Evolutionary conservation across 2,329 filamentous ascomycete species (phyloP), one percentile per base, ranked within the genome.

Genomic region (Pseudogymnoascus sp.): DNA sequence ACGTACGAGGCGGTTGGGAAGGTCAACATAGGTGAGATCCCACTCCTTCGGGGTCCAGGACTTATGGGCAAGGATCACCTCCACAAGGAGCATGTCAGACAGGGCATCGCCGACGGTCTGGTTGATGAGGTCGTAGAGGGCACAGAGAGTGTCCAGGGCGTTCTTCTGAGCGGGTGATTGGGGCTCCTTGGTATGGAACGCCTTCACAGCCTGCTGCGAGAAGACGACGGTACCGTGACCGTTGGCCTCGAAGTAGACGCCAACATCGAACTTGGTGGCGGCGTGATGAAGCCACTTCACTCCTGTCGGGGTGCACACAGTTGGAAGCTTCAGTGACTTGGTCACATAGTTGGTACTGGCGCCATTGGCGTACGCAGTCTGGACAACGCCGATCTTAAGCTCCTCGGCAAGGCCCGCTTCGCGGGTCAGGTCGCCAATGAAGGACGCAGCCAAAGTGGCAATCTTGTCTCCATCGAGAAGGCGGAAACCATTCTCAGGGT

Each of bases 221-320:
- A 99, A 99, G 62, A 98, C 88, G 37, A 98, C 89, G 8, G 95
- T 99, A 68, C 95, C 95, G 76, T 99, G 95, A 31, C 95, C 95
- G 74, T 99, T 99, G 68, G 95, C 95, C 79, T 99, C 95, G 72
- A 99, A 99, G 80, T 99, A 99, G 61, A 98, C 91, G 63, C 95
- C 95, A 62, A 98, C 88, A 71, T 99, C 95, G 70, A 96, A 96
- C 68, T 93, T 90, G 71, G 90, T 87, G 40, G 95, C 95, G n/a
- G 91, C 95, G 73, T 98, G 95, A 78, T 99, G 95, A 66, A 99
- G 84, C 77, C 97, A 90, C 82, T 99, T 99, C 66, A 99, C 95
- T 68, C 95, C 95, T 0, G 95, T 99, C 12, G 91, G 88, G 1
- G 95, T 98, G 82, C 90, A 96, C 64, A 96, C 88, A 22, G 96